phyloP scores from a whole-genome alignment of 257 asterid genomes.

The Gentiana macrophylla region DNA sequence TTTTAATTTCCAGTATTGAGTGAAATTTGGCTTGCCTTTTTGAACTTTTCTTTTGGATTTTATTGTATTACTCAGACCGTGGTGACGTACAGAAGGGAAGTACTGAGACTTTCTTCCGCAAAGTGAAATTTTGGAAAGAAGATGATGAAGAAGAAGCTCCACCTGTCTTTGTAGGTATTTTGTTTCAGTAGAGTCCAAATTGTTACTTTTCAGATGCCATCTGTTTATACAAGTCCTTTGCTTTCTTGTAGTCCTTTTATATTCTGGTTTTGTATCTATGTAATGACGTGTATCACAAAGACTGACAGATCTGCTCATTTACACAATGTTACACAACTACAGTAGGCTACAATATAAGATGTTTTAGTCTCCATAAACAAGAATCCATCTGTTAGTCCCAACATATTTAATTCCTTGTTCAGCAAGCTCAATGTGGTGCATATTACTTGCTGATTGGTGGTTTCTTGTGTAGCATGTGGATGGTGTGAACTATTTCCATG shows the following conservation, averaged over 20 bases:
- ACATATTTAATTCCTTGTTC: not conserved
- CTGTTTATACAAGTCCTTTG: no score
- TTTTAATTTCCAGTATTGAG: not conserved
- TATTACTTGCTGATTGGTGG: not conserved
- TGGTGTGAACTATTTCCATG: conserved; percentile 96
- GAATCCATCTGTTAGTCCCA: no score
- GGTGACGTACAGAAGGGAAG: conserved; percentile 97
- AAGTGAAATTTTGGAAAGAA: conserved; percentile 98
- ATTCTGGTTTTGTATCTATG: no score
- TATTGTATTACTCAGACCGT: conserved; percentile 43
- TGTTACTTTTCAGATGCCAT: no score
- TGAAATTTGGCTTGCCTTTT: not conserved
- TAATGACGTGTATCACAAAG: no score
- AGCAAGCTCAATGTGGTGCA: not conserved
- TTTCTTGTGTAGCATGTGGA: conserved; percentile 57
- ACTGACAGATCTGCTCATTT: no score
- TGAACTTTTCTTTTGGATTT: not conserved
- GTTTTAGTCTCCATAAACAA: no score
- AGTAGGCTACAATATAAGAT: no score
- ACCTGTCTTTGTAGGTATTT: conserved; percentile 94
- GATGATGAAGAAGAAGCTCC: conserved; percentile 99
- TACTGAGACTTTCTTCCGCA: conserved; percentile 95
- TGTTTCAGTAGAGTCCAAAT: conserved; percentile 7
- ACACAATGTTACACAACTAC: no score
- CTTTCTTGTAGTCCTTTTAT: no score